phyloP scores from a whole-genome alignment of 352 stramenopile species.

The Phytophthora tentaculata region DNA sequence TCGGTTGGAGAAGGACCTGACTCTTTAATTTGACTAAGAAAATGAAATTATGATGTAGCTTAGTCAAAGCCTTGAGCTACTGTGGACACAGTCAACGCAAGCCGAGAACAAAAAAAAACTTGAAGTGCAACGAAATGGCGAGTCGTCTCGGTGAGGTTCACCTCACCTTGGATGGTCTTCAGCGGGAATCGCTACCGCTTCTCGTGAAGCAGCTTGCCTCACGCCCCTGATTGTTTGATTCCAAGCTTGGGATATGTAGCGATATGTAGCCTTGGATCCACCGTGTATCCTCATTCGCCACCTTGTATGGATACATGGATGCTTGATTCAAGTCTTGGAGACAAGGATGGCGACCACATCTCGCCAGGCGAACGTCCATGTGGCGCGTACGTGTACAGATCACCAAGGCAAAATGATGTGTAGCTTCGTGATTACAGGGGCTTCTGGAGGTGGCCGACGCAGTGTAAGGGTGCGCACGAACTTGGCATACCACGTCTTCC shows the following conservation, averaged over 20 bases:
- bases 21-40: too few relatives aligned
- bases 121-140: neutral
- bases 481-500: slow-evolving; percentile 4
- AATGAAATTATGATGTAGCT: too few relatives aligned
- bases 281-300: neutral
- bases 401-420: neutral
- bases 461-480: too few relatives aligned
- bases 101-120: slow-evolving; percentile 2
- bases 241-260: neutral
- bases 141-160: neutral
- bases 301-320: neutral
- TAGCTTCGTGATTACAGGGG: neutral
- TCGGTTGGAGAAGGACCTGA: slow-evolving; percentile 7
- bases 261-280: slow-evolving; percentile 12
- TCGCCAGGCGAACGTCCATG: slow-evolving; percentile 3
- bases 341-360: too few relatives aligned
- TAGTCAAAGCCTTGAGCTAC: too few relatives aligned
- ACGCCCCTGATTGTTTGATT: slow-evolving; percentile 1
- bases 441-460: too few relatives aligned
- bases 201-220: slow-evolving; percentile 10
- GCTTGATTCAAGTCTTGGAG: too few relatives aligned
- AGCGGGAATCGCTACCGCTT: neutral
- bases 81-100: too few relatives aligned
- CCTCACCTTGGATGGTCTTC: neutral
- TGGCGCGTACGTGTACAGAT: neutral